These are phyloP conservation scores for Cyanidiococcus yangmingshanensis DNA, from an alignment of 23 red algal genomes.

Conservation along the genomic window DNA sequence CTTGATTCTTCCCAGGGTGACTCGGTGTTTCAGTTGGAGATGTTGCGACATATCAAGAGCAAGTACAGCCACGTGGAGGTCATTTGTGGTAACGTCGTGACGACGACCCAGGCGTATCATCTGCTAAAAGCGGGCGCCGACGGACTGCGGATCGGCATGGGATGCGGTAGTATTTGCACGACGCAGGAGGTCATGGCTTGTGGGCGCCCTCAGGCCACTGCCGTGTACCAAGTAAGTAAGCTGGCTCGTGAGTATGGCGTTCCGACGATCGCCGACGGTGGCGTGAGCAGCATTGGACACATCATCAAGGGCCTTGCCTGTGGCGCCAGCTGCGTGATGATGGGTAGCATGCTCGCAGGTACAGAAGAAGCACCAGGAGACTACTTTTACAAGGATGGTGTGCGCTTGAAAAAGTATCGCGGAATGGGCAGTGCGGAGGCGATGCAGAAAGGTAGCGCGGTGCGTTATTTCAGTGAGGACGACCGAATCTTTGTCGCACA, in stretches of 20 bases:
- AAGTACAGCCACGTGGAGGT: conserved; percentile 79
- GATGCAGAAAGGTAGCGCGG: conserved; percentile 85
- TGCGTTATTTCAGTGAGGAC: conserved; percentile 83
- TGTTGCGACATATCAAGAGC: conserved; percentile 86
- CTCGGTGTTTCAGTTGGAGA: conserved; percentile 86
- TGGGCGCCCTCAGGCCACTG: conserved; percentile 87
- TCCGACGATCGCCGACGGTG: conserved; percentile 94
- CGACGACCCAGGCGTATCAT: conserved; percentile 93
- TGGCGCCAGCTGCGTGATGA: conserved; percentile 85
- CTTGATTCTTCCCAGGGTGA: conserved; percentile 98
- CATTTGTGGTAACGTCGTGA: conserved; percentile 90
- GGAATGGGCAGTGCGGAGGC: conserved; percentile 92
- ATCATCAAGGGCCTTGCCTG: conserved; percentile 93
- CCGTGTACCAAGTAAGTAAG: conserved; percentile 71
- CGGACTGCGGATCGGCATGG: conserved; percentile 91
- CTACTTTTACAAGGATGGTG: conserved; percentile 98
- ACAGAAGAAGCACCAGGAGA: conserved; percentile 93
- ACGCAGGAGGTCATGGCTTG: conserved; percentile 99
- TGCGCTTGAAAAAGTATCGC: conserved; percentile 94
- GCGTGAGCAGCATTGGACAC: conserved; percentile 81
- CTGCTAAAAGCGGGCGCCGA: conserved; percentile 85
- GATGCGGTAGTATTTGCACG: conserved; percentile 91
- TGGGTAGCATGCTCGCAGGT: conserved; percentile 96
- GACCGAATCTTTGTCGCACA: conserved; percentile 89
- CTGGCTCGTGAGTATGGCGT: conserved; percentile 58